Base-by-base conservation (phyloP, 352 stramenopile species). In the Phytophthora podocarpi region DNA sequence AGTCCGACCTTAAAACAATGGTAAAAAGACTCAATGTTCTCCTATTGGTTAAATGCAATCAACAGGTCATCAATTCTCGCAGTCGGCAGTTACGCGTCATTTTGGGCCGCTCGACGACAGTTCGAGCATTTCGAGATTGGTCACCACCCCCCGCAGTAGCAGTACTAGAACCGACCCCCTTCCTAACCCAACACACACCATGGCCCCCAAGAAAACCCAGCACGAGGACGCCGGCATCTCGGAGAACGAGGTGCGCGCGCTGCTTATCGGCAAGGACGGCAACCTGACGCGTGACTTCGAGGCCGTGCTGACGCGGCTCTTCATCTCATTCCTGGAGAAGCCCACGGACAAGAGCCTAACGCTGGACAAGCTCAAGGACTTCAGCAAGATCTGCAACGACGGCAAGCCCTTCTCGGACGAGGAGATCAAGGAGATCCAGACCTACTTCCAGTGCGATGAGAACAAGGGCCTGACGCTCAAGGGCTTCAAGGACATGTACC, bases 401-500 rank as follows among this genome's bases (percentile, higher is more conserved):
- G 85, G 85, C 71, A 92, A 85, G 60, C 77, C 81, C n/a, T 96
- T 96, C 72, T 93, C 85, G 54, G 81, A 93, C 56, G 78, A 83
- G 30, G 87, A 96, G 73, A 93, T 96, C 74, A 91, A 93, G 74
- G 87, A 96, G 74, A 96, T 96, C 71, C 85, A 96, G 81, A 94
- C 84, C 35, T 96, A 96, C 74, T 96, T 96, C 71, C 83, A 96
- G 72, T 96, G 87, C 69, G 85, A 96, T 59, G 87, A 96, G 72
- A 95, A 95, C 76, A 93, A 93, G 78, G 85, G 85, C 13, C 73
- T 95, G 61, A 95, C 87, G 64, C 80, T 93, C 46, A 91, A 91
- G 75, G 87, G 87, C 36, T 96, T 94, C 69, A 94, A 93, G 74
- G 87, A 96, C 64, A 96, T 96, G 85, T 96, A 96, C 82, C 87